Conservation (phyloP, 2,329 filamentous ascomycete species). For the Fonsecaea pugnacius region DNA sequence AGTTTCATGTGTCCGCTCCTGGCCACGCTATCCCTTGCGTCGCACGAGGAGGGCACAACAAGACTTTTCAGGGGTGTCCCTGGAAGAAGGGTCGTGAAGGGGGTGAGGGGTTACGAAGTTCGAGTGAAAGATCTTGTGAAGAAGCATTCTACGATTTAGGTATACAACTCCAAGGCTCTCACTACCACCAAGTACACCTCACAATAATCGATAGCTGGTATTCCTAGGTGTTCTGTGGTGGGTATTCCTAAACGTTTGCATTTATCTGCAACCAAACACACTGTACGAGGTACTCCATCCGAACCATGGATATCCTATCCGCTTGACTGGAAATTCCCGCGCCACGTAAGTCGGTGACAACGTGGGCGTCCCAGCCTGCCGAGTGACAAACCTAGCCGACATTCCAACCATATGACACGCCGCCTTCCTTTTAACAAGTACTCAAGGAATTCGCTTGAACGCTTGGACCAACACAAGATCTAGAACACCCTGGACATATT, state of each 20-base stretch:
- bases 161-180: background rate
- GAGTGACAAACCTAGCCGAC: background rate
- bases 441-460: slow-evolving; percentile 24
- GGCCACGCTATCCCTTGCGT: background rate
- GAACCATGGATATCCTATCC: background rate
- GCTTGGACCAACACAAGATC: slow-evolving; percentile 22
- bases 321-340: slow-evolving; percentile 1
- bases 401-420: background rate
- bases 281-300: background rate
- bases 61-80: background rate
- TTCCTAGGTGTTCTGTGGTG: background rate
- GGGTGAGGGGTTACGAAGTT: background rate
- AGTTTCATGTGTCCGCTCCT: background rate
- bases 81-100: background rate
- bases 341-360: slow-evolving; percentile 2
- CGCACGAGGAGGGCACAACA: background rate
- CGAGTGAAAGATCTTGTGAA: too few species aligned
- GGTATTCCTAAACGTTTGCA: background rate
- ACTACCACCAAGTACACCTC: background rate
- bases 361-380: background rate
- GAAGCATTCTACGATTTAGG: too few species aligned
- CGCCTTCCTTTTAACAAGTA: background rate
- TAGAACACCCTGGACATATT: background rate
- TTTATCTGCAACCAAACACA: background rate
- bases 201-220: background rate